Evolutionary conservation across 495 filamentous ascomycete genomes (phyloP).

Genomic region (Penicillium fimorum): DNA sequence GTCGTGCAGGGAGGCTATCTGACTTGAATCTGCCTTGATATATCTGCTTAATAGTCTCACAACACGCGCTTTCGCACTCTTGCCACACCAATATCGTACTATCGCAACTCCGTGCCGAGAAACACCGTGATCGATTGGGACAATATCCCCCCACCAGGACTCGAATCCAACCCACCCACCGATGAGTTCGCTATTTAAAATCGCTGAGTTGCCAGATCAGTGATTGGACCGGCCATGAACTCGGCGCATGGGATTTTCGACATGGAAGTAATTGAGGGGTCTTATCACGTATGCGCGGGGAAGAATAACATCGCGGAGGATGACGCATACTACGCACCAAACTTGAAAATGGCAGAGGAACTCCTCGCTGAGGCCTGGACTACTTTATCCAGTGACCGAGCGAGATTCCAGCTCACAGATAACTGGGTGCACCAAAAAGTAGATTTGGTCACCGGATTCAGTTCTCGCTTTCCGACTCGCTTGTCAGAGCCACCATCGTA

Average conservation of each 20-base stretch:
- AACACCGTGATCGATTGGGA: neutral
- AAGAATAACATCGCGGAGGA: neutral
- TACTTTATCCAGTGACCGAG: neutral
- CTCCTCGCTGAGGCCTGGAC: constrained; percentile 20
- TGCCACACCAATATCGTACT: neutral
- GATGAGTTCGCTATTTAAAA: constrained; percentile 20
- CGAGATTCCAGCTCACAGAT: too few relatives aligned
- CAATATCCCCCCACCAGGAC: constrained; percentile 12
- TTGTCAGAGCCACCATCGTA: constrained; percentile 21
- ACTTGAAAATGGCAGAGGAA: constrained; percentile 10
- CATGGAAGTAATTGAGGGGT: constrained; percentile 19
- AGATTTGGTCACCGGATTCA: constrained; percentile 17
- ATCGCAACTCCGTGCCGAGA: neutral
- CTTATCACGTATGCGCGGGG: constrained; percentile 4
- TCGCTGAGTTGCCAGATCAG: constrained; percentile 14
- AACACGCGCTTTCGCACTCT: neutral
- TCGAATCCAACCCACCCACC: constrained; percentile 8
- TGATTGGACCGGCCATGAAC: constrained; percentile 14
- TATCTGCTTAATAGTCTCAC: neutral
- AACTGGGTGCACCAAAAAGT: constrained; percentile 1
- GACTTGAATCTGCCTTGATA: neutral
- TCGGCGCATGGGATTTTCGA: constrained; percentile 19
- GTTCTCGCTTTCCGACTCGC: constrained; percentile 9
- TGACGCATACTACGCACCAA: constrained; percentile 1
- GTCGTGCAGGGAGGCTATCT: constrained; percentile 23